Evolutionary conservation across 2,329 filamentous ascomycete species (phyloP), one percentile per base, ranked within the genome.

Genomic region (Graphilbum sp.): DNA sequence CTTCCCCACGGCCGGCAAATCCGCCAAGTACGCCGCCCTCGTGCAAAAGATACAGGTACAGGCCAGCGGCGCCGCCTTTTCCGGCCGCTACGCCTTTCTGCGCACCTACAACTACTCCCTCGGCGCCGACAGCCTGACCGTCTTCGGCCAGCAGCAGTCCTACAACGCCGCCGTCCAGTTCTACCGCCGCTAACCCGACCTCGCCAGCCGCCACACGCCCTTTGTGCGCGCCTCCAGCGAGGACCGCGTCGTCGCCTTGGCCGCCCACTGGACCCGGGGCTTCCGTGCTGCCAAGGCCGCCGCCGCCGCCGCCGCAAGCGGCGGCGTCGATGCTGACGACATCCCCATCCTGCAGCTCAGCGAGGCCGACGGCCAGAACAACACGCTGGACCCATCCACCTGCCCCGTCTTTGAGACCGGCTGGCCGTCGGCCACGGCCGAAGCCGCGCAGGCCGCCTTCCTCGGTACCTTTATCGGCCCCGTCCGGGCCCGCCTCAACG

Each of bases 141-240:
- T 54, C 1, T 79, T 82, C 45, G 81, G 81, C 11, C 58, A 77
- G 51, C 65, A 70, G 45, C 62, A 86, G 54, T 67, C 86, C 66
- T 59, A 79, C 44, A 72, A 83, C 47, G 84, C 81, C 1, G 87
- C 87, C 4, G 60, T 67, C 40, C 72, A 78, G 38, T 92, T 87
- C 56, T 88, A 81, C 54, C 54, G 66, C 29, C 74, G 81, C 5
- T 94, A 94, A 53, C 55, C 64, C 37, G 47, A 61, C 6, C 68
- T 94, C 3, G 65, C 78, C 2, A 58, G 58, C 32, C 52, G 63
- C 3, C 19, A 16, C 8, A 23, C 35, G 20, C 83, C 61, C 32
- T 66, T 64, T 49, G 48, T 61, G 13, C 63, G 63, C 40, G 43
- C 54, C 13, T 54, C 58, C 16, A 61, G 58, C 40, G 52, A 57